These are phyloP conservation scores for Nicotiana otophora DNA, from an alignment of 257 asterid genomes.

Conservation along the genomic window DNA sequence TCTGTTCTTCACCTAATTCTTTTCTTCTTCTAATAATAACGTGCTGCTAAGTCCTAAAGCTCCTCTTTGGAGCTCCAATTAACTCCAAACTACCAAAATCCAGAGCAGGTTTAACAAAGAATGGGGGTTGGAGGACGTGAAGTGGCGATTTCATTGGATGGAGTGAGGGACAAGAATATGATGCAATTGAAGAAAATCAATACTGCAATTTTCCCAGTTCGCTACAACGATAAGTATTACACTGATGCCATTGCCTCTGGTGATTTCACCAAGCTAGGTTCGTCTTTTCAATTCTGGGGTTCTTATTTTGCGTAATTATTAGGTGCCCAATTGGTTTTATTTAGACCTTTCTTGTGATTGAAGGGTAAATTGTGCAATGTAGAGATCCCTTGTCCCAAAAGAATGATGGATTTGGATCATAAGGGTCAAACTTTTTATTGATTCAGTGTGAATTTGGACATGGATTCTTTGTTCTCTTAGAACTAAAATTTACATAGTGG, in stretches of 20 bases:
- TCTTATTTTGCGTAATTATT: background rate
- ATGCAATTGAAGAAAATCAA: slow-evolving; percentile 95
- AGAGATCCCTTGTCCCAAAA: background rate
- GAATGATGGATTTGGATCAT: background rate
- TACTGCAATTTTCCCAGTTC: slow-evolving; percentile 83
- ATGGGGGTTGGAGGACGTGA: slow-evolving; percentile 41
- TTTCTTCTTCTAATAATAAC: background rate
- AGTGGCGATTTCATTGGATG: slow-evolving; percentile 64
- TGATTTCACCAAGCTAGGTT: slow-evolving; percentile 90
- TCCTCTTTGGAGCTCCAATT: background rate
- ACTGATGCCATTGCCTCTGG: slow-evolving; percentile 88
- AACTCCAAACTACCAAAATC: background rate
- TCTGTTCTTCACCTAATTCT: background rate
- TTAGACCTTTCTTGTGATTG: background rate
- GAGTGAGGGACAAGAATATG: slow-evolving; percentile 83
- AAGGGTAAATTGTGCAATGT: background rate
- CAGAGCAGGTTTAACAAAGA: background rate
- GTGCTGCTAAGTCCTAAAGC: background rate
- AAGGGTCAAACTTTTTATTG: background rate
- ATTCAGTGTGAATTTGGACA: background rate
- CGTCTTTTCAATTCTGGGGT: background rate
- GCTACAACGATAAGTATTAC: slow-evolving; percentile 84
- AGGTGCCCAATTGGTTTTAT: background rate
- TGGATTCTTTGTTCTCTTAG: background rate
- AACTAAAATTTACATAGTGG: background rate